Percentiles rank a stretch among this genome's conserved stretches.
Conservation (phyloP, 2,329 filamentous ascomycete species). For the Sarocladiaceae sp. region DNA sequence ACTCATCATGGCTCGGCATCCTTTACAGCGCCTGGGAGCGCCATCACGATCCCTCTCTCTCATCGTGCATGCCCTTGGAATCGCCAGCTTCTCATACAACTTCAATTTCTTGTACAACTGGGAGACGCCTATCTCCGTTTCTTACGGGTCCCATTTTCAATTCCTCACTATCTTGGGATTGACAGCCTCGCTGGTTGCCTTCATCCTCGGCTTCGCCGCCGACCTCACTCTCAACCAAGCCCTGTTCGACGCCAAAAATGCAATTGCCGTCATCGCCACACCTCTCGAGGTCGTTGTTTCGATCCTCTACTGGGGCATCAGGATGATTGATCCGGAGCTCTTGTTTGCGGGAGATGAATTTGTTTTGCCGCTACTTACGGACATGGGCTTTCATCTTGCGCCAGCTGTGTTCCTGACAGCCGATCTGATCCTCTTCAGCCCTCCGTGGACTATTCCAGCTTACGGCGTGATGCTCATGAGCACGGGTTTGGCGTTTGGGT, state of each 20-base stretch:
- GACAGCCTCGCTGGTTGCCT: slow-evolving; percentile 55
- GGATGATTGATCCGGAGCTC: slow-evolving; percentile 48
- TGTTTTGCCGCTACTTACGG: slow-evolving; percentile 49
- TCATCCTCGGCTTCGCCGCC: slow-evolving; percentile 56
- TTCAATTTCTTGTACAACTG: slow-evolving; percentile 47
- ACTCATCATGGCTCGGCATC: slow-evolving; percentile 47
- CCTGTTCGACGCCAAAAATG: slow-evolving; percentile 66
- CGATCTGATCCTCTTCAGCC: slow-evolving; percentile 65
- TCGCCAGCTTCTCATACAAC: slow-evolving; percentile 47
- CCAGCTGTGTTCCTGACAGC: slow-evolving; percentile 60
- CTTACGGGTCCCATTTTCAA: slow-evolving; percentile 66
- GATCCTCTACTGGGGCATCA: slow-evolving; percentile 69
- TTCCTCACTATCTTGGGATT: slow-evolving; percentile 74
- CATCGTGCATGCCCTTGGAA: slow-evolving; percentile 53
- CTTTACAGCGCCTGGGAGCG: slow-evolving; percentile 60
- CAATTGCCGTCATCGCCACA: slow-evolving; percentile 58
- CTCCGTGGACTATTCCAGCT: slow-evolving; percentile 64
- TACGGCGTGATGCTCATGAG: slow-evolving; percentile 57
- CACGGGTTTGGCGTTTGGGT: slow-evolving; percentile 56
- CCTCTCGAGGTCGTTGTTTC: slow-evolving; percentile 69
- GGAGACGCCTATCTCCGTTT: slow-evolving; percentile 48
- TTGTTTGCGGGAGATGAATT: slow-evolving; percentile 52
- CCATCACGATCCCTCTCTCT: slow-evolving; percentile 62
- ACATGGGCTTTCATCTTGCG: slow-evolving; percentile 62
- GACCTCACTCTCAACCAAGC: slow-evolving; percentile 55